Evolutionary conservation across 441 rosid species (phyloP), one percentile per base, ranked within the genome.

Genomic region (Raphanus hybrid): DNA sequence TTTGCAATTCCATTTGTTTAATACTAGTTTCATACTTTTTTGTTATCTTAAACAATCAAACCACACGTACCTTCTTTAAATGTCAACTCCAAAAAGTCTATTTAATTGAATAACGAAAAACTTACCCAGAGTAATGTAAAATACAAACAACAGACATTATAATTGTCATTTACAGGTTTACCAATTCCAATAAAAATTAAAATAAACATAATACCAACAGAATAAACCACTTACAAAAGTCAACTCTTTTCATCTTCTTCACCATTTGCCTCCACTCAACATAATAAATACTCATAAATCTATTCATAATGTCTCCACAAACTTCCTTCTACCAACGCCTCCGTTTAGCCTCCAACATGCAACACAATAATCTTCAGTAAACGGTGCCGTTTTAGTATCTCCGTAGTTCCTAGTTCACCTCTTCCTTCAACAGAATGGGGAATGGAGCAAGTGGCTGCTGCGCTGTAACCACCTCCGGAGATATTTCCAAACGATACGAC

Each of bases 401-500:
- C 3, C 37, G 20, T 58, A 5, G 11, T 1, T 23, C 12, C 9
- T 5, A 3, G 20, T 54, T 3, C 12, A 14, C 15, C 60, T 15
- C 52, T 59, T 32, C 3, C 3, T 50, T 50, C 3, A 20, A 39
- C 45, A 8, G 23, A 43, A 87, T 86, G 91, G 91, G 89, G 41
- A 86, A 83, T 67, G 64, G 82, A 64, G 52, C 77, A 16, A 70
- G 80, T 58, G 66, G 74, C 72, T 90, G 88, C 76, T 90, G 81
- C 75, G 76, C 84, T 61, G 85, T 64, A 67, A 69, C 58, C 6
- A 20, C 69, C 75, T 82, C 79, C 50, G 88, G 81, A 12, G 84
- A 82, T 7, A 74, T 79, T 62, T 65, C 81, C 10, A 61, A 78
- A 48, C 84, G 78, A 59, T 73, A 81, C 68, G 85, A 83, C 18